Base-by-base conservation (phyloP, 1,284 basidiomycete genomes). In the Phellinidium pouzarii region DNA sequence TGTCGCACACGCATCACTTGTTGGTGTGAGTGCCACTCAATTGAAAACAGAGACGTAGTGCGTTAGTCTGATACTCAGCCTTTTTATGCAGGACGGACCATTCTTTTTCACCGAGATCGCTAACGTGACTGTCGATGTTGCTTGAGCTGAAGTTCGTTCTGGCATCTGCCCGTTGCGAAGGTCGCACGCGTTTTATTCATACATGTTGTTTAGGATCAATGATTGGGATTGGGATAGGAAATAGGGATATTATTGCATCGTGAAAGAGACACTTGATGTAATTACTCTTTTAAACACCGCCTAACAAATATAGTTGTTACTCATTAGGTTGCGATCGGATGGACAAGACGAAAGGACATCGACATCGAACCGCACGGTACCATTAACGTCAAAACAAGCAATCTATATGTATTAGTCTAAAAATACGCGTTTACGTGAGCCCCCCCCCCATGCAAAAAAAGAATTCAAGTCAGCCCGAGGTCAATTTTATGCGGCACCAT, bases 1-100 rank as follows among this genome's bases (percentile, higher is more conserved):
- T 19, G 71, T 75, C 4, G 62, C 69, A 29, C 76, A 77, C 59
- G 61, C 77, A 22, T 60, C 66, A 27, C 61, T 80, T 40, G 65
- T 78, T 44, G 75, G 75, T 46, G 76, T 80, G 55, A 62, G 74
- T 70, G 2, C 14, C 9, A 6, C 7, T 34, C 14, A 26, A 31
- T n/a, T n/a, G n/a, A n/a, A n/a, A n/a, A n/a, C n/a, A n/a, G n/a
- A 44, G 20, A 20, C 8, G 9, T 2, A 29, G 3, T 14, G 11
- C 3, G 17, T 23, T 41, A 26, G 37, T 3, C 34, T 42, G 5
- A 20, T 41, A 4, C 1, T n/a, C 36, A 34, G 26, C 40, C 22
- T 8, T 48, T 20, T 47, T n/a, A 1, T 42, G 2, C 31, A 56
- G 55, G 55, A 45, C 23, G 45, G 51, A n/a, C 25, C 45, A 27